Base-by-base conservation (phyloP, 139 green algal species). In the Auxenochlorella pyrenoidosa region DNA sequence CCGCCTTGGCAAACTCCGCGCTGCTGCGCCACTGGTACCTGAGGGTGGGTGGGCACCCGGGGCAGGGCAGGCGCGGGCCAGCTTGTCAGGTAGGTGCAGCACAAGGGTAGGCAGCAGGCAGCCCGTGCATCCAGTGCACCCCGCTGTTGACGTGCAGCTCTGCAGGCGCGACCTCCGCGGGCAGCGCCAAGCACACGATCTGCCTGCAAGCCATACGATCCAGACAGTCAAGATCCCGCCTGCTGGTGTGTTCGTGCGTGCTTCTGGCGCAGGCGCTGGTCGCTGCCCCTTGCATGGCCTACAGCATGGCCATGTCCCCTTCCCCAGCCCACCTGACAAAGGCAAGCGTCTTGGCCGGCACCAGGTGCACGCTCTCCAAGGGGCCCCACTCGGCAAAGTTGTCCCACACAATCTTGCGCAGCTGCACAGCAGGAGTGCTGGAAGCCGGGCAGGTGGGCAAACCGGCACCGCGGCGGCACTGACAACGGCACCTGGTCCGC, bases 1-100 rank as follows among this genome's bases (percentile, higher is more conserved):
- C 95, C 66, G 94, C 93, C 84, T 96, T 96, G 54, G 95, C 95
- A 93, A 97, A 97, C 90, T 97, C 95, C 15, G 95, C 93, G 47
- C 79, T 92, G 79, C 73, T 88, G 21, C 95, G 92, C 93, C 92
- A 95, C 72, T 91, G 86, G 83, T 92, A 97, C 80, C 90, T 94
- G 92, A 59, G 59, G n/a, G 36, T 32, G 51, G 2, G n/a, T n/a
- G n/a, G n/a, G n/a, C n/a, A 28, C 30, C 19, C 28, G 66, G 30
- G 30, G 66, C 66, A 68, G 30, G 30, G 60, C 26, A 32, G 24
- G 24, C 10, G 15, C 3, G 24, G 26, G 60, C 15, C 60, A 6
- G 60, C 60, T 3, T 70, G 60, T 28, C 60, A 70, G 26, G 12
- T 5, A n/a, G n/a, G n/a, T n/a, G n/a, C n/a, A n/a, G n/a, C n/a